Percentiles rank a stretch among this genome's conserved stretches.
phyloP scores from a whole-genome alignment of 1,284 basidiomycete species.

The Porphyrellus sp. region DNA sequence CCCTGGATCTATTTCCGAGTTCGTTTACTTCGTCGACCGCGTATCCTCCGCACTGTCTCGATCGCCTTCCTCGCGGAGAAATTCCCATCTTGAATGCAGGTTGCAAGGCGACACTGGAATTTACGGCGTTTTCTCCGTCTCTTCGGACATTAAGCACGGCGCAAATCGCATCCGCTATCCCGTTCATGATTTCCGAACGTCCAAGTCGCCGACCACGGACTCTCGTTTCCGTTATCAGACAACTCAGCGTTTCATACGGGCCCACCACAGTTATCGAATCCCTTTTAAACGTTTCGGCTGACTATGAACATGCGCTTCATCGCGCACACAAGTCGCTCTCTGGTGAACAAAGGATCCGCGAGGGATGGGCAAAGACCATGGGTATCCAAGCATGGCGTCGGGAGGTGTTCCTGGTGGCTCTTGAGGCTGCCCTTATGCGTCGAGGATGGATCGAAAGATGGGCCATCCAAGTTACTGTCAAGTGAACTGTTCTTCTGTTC shows the following conservation, averaged over 20 bases:
- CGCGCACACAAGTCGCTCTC: constrained; percentile 32
- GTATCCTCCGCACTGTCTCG: constrained; percentile 22
- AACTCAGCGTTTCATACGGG: constrained; percentile 28
- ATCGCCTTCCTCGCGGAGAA: constrained; percentile 13
- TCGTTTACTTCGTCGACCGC: constrained; percentile 7
- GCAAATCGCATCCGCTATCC: constrained; percentile 27
- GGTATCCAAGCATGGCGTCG: constrained; percentile 47
- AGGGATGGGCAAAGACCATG: constrained; percentile 33
- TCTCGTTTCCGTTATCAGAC: constrained; percentile 24
- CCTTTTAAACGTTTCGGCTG: constrained; percentile 43
- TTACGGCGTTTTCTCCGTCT: constrained; percentile 30
- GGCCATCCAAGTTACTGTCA: constrained; percentile 29
- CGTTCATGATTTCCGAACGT: constrained; percentile 24
- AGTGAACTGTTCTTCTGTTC: constrained; percentile 2
- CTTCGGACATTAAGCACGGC: constrained; percentile 21
- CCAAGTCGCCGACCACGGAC: constrained; percentile 22
- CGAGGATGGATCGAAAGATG: constrained; percentile 39
- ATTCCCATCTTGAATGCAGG: constrained; percentile 11
- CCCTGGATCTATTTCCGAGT: neutral
- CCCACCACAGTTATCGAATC: constrained; percentile 39
- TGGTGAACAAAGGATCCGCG: constrained; percentile 23
- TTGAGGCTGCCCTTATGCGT: constrained; percentile 52
- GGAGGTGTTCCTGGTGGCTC: constrained; percentile 45
- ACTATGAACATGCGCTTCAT: constrained; percentile 32
- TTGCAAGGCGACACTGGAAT: constrained; percentile 22